Base-by-base conservation (phyloP, 129 eudicot genomes). In the Deinandra increscens region DNA sequence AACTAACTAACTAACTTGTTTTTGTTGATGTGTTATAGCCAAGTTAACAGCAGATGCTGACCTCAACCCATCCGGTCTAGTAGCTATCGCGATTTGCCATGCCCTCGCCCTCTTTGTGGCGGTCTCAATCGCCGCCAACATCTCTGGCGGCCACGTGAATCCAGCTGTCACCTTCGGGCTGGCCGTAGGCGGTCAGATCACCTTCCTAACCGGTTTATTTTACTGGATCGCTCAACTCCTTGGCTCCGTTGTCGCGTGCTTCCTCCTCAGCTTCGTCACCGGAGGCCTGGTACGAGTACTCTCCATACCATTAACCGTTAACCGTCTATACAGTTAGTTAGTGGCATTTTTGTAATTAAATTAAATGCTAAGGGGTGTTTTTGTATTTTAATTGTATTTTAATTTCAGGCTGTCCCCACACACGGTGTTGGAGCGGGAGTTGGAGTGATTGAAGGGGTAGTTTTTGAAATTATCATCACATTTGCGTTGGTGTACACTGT, bases 221-320 rank as follows among this genome's bases (percentile, higher is more conserved):
- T 88, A 91, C 82, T 84, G 90, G 91, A 72, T 88, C 14, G 96
- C 91, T 14, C 97, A 88, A 58, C 84, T 85, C n/a, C 44, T 69
- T 31, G 97, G 94, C 65, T 60, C 97, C 59, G 41, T 77, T 63
- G 84, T 63, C 6, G 97, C 85, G 0, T 81, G 78, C 64, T 88
- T 77, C 87, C 89, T 91, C 58, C 93, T 91, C 66, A 85, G 69
- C 64, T 33, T 81, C 13, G 93, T 81, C 77, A 91, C 97, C 3
- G 96, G 96, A n/a, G 97, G 96, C 72, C 42, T 82, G 87, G 97
- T 91, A n/a, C n/a, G n/a, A n/a, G n/a, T n/a, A n/a, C n/a, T n/a
- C n/a, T n/a, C n/a, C n/a, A n/a, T n/a, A n/a, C n/a, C n/a, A n/a
- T n/a, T n/a, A 83, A 12, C 36, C n/a, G 11, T 22, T 55, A 22